Conservation (phyloP, 2,329 filamentous ascomycete genomes). For the Intubia oerlemansii region DNA sequence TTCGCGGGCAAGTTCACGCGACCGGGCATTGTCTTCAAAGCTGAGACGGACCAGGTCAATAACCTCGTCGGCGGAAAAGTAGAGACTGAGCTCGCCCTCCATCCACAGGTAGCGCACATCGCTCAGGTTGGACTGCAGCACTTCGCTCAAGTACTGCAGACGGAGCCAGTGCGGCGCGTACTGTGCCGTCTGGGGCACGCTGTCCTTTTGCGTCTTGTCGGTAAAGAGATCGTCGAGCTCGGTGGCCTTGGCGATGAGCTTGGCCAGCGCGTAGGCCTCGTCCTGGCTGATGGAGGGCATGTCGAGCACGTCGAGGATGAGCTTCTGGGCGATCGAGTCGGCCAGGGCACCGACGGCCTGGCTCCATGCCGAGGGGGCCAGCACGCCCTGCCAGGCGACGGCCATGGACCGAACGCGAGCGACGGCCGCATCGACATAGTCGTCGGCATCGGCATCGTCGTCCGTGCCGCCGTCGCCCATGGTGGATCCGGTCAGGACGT, state of each 20-base stretch:
- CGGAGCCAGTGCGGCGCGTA: constrained; percentile 41
- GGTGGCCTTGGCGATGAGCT: constrained; percentile 33
- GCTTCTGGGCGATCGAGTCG: constrained; percentile 35
- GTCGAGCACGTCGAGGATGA: constrained; percentile 40
- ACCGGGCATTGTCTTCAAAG: constrained; percentile 40
- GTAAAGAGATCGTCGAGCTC: constrained; percentile 36
- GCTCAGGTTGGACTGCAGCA: constrained; percentile 43
- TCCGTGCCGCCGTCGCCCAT: neutral
- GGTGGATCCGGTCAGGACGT: constrained; percentile 23
- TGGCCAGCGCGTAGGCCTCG: constrained; percentile 39
- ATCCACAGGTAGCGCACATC: constrained; percentile 43
- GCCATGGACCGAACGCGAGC: constrained; percentile 31
- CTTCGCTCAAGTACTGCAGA: constrained; percentile 40
- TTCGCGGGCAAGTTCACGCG: constrained; percentile 34
- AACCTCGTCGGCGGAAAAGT: constrained; percentile 39
- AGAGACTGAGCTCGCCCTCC: constrained; percentile 42
- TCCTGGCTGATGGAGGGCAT: constrained; percentile 39
- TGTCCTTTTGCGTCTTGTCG: constrained; percentile 14
- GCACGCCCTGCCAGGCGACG: constrained; percentile 32
- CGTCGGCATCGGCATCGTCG: constrained; percentile 18
- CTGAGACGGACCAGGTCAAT: constrained; percentile 39
- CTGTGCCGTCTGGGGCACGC: constrained; percentile 33
- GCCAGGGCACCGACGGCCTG: constrained; percentile 39
- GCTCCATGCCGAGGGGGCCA: constrained; percentile 38
- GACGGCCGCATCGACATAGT: constrained; percentile 30